Evolutionary conservation across 2,329 filamentous ascomycete genomes (phyloP).

Genomic region (Alternaria triticina): DNA sequence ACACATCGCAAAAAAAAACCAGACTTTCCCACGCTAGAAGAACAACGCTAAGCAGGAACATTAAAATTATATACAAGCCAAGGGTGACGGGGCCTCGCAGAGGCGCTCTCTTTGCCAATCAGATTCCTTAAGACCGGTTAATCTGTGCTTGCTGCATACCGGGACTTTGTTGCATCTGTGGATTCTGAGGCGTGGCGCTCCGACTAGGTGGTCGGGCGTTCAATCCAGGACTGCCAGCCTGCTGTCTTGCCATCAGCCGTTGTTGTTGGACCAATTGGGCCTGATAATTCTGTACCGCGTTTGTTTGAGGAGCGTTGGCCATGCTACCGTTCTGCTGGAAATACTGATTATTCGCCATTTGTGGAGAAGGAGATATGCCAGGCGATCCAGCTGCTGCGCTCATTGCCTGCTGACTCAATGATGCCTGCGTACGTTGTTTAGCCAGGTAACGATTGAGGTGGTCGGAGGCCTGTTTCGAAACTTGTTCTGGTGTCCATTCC

Average conservation of each 20-base stretch:
- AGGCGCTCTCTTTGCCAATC: conserved; percentile 14
- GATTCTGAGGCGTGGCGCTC: conserved; percentile 49
- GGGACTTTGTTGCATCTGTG: conserved; percentile 44
- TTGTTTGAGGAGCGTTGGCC: conserved; percentile 40
- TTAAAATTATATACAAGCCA: conserved; percentile 43
- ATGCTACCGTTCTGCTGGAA: conserved; percentile 39
- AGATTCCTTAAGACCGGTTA: conserved; percentile 20
- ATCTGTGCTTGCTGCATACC: conserved; percentile 43
- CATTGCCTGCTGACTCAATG: conserved; percentile 30
- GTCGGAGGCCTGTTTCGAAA: conserved; percentile 44
- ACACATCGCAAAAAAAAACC: neutral
- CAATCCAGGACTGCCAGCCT: conserved; percentile 41
- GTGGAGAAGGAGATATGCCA: conserved; percentile 39
- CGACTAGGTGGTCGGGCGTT: conserved; percentile 42
- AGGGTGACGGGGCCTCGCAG: conserved; percentile 21
- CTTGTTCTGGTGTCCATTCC: conserved; percentile 44
- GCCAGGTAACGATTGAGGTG: conserved; percentile 41
- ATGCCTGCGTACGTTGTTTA: conserved; percentile 38
- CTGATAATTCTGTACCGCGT: conserved; percentile 46
- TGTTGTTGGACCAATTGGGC: conserved; percentile 48
- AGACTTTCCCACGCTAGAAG: conserved; percentile 15
- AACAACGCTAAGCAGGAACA: conserved; percentile 26
- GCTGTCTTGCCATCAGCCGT: conserved; percentile 43
- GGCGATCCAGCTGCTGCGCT: conserved; percentile 45
- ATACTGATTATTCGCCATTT: conserved; percentile 45